These are phyloP conservation scores for Microbotryum silenes-acaulis DNA, from an alignment of 1,284 basidiomycete genomes.

Conservation along the genomic window DNA sequence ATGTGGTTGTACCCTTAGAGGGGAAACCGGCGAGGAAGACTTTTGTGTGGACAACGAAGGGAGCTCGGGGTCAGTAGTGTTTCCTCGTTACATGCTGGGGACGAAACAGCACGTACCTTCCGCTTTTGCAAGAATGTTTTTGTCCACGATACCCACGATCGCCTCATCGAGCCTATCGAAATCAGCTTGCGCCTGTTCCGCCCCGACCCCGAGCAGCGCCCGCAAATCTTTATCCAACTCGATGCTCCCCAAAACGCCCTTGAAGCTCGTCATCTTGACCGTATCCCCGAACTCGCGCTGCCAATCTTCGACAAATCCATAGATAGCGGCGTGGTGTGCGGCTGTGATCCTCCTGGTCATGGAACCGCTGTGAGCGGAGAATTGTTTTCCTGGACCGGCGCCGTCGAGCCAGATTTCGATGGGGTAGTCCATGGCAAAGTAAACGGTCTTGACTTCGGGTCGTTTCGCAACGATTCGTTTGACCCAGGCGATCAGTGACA, in stretches of 20 bases:
- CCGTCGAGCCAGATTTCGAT: constrained; percentile 27
- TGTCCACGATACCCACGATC: constrained; percentile 35
- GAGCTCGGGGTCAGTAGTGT: neutral
- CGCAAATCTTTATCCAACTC: constrained; percentile 1
- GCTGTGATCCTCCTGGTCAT: constrained; percentile 33
- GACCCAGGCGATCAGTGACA: constrained; percentile 23
- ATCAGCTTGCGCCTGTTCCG: constrained; percentile 4
- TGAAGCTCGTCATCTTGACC: constrained; percentile 17
- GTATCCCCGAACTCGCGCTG: neutral
- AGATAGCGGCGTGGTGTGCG: constrained; percentile 33
- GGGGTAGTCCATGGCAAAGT: constrained; percentile 37
- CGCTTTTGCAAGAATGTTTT: constrained; percentile 31
- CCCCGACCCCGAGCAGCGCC: constrained; percentile 1
- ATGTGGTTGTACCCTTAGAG: constrained; percentile 5
- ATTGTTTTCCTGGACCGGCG: neutral
- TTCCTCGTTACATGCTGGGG: neutral
- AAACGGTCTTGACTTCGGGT: constrained; percentile 31
- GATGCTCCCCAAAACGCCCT: constrained; percentile 8
- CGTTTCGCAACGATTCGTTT: constrained; percentile 6
- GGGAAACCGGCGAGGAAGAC: constrained; percentile 33
- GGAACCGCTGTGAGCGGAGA: constrained; percentile 32
- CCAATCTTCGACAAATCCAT: constrained; percentile 19
- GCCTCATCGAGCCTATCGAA: constrained; percentile 29
- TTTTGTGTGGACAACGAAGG: neutral
- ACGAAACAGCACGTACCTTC: constrained; percentile 1